A percentile compares a stretch with the other conserved stretches of the same genome.
phyloP scores from a whole-genome alignment of 805 yeast genomes.

The Millerozyma acaciae region DNA sequence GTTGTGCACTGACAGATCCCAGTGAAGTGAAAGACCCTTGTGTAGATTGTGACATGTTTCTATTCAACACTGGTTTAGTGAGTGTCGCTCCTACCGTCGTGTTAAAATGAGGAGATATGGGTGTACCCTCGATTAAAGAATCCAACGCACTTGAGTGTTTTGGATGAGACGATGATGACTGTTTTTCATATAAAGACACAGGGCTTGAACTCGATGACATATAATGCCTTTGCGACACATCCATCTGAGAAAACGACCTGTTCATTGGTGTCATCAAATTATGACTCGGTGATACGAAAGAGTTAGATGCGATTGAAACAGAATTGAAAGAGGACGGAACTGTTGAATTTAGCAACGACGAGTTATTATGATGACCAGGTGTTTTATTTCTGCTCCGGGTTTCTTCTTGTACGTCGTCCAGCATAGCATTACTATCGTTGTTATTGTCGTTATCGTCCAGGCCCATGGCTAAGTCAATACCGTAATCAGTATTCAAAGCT shows the following conservation, averaged over 20 bases:
- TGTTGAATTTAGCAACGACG: not conserved
- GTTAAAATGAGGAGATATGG: not conserved
- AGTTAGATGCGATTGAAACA: constrained; percentile 1
- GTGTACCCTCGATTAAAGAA: not conserved
- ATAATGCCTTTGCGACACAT: not conserved
- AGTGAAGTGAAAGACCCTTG: constrained; percentile 25
- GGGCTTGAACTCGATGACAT: not conserved
- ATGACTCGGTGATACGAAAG: not conserved
- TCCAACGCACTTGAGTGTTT: constrained; percentile 2
- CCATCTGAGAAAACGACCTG: not conserved
- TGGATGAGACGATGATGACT: constrained; percentile 8
- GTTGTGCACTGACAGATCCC: constrained; percentile 11
- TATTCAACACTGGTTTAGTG: constrained; percentile 25
- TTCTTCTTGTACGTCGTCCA: not conserved
- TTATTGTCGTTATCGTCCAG: constrained; percentile 2
- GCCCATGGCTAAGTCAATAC: constrained; percentile 2
- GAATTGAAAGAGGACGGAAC: not conserved
- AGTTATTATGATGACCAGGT: not conserved
- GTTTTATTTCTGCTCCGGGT: not conserved
- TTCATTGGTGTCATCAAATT: not conserved
- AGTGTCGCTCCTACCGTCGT: constrained; percentile 1
- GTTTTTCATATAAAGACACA: not conserved
- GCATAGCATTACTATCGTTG: not conserved
- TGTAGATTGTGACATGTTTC: constrained; percentile 34
- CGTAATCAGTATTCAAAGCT: not conserved